These are phyloP conservation scores for Cladorrhinum sp. DNA, from an alignment of 2,329 filamentous ascomycete genomes.

Conservation along the genomic window DNA sequence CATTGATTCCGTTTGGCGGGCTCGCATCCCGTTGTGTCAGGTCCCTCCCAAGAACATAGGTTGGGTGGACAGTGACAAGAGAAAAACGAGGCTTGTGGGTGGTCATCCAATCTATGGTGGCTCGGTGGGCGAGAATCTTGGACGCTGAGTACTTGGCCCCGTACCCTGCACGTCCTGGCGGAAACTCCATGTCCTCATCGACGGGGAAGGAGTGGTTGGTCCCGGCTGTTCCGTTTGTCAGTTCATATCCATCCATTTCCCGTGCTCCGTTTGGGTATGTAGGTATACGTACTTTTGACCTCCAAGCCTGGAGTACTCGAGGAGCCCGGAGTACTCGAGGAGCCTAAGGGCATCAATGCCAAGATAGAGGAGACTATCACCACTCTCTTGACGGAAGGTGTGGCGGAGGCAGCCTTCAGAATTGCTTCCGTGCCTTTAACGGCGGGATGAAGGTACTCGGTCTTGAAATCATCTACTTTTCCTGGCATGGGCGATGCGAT, in stretches of 20 bases:
- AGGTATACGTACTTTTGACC: constrained; percentile 6
- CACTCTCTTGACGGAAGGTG: constrained; percentile 9
- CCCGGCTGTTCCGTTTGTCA: constrained; percentile 7
- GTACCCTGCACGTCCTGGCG: constrained; percentile 8
- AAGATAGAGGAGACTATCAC: constrained; percentile 15
- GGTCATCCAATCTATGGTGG: constrained; percentile 11
- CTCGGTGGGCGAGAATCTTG: constrained; percentile 18
- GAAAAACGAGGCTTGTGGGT: constrained; percentile 11
- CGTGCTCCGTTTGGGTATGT: background rate
- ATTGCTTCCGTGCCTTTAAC: constrained; percentile 15
- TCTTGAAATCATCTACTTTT: constrained; percentile 15
- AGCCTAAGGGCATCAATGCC: constrained; percentile 12
- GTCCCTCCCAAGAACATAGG: constrained; percentile 13
- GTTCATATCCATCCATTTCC: background rate
- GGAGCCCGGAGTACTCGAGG: background rate
- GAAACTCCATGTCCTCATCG: constrained; percentile 11
- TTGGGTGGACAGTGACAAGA: constrained; percentile 13
- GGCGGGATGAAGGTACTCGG: constrained; percentile 15
- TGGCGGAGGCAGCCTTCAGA: constrained; percentile 2
- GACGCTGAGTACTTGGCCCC: constrained; percentile 17
- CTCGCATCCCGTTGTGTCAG: constrained; percentile 5
- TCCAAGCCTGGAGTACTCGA: constrained; percentile 3
- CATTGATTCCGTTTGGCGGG: constrained; percentile 13
- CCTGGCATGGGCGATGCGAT: constrained; percentile 18
- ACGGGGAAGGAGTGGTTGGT: constrained; percentile 4